phyloP scores from a whole-genome alignment of 2,329 filamentous ascomycete species.

The Aspergillus latus region DNA sequence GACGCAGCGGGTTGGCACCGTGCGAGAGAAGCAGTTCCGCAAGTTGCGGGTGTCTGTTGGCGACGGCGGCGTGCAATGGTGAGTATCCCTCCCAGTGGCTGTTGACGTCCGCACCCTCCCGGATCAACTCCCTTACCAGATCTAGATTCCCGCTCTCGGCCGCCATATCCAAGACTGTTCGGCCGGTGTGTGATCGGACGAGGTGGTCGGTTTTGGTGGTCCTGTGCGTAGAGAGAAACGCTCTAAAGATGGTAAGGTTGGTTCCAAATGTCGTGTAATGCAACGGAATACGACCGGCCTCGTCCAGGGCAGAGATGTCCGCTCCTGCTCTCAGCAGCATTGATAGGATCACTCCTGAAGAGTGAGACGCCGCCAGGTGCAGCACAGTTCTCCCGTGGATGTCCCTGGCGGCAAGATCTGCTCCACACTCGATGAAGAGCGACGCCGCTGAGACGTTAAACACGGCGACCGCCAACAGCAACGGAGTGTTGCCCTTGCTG shows the following conservation, averaged over 20 bases:
- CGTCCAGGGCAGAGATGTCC: neutral
- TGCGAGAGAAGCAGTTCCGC: neutral
- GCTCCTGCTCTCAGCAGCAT: slow-evolving; percentile 1
- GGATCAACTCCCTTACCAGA: neutral
- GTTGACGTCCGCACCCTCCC: neutral
- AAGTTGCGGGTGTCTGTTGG: neutral
- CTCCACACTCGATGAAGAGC: neutral
- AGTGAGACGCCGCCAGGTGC: neutral
- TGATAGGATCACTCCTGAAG: neutral
- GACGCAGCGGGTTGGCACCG: neutral
- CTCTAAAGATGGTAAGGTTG: neutral
- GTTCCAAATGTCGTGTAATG: neutral
- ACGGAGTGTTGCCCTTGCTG: neutral
- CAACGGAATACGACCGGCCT: neutral
- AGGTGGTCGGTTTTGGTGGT: neutral
- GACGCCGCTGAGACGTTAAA: neutral
- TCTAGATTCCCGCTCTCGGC: neutral
- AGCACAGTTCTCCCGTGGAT: neutral
- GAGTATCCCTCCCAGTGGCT: neutral
- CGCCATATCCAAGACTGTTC: neutral
- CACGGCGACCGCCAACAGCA: slow-evolving; percentile 1
- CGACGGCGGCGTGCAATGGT: neutral
- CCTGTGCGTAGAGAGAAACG: neutral
- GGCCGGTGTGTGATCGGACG: neutral
- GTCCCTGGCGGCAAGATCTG: neutral